Base-by-base conservation (phyloP, 2,329 filamentous ascomycete species). In the Didymella segeticola region DNA sequence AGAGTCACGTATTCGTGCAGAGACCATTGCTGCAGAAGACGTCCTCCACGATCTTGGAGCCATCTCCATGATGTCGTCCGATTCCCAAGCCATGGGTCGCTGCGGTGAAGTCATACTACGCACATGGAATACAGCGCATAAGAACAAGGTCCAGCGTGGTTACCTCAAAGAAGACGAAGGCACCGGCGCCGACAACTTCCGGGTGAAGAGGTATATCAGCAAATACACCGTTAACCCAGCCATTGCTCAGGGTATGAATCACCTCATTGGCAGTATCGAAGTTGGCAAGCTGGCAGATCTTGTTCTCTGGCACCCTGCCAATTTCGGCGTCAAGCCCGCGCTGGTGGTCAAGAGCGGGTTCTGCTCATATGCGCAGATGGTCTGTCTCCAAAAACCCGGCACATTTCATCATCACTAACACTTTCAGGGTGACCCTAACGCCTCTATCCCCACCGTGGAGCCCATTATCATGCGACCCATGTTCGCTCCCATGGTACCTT, bases 191-290 rank as follows among this genome's bases (percentile, higher is more conserved):
- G 93, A 98, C 71, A 98, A 98, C 74, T 92, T 91, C 78, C 82
- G 93, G 33, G 93, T 96, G 6, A 96, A 96, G 80, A 79, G 93
- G 22, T 98, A 98, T 72, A 82, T 98, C 38, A 91, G 89, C 78
- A 98, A 98, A 79, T 97, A 97, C 75, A 98, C 93, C 19, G 87
- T 98, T 77, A 98, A 98, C 76, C 91, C 93, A 1, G 91, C 93
- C 10, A 82, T 97, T 57, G 87, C 93, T 0, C 93, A 98, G 75
- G 93, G 93, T 2, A 96, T 98, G 87, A 78, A 82, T 0, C 93
- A 97, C 72, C 68, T 96, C 2, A 85, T 98, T 58, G 93, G 93
- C 7, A 93, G 89, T 63, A 77, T 97, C 47, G 92, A 97, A 78
- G 85, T 91, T 0, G 93, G 92, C 43, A 97, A 96, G 78, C 76